Base-by-base conservation (phyloP, 1,284 basidiomycete genomes). In the Pisolithus thermaeus region DNA sequence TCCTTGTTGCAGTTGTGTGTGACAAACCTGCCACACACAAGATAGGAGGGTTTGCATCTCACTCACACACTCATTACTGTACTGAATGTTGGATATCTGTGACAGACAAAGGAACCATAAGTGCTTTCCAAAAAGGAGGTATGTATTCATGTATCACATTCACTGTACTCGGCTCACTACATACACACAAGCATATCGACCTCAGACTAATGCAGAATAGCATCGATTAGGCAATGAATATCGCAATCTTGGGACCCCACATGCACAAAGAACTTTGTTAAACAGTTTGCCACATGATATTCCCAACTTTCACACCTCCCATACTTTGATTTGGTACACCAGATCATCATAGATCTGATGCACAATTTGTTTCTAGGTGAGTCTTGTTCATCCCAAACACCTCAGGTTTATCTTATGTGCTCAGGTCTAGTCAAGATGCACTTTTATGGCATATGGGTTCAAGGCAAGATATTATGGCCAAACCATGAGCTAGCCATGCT, bases 1-100 rank as follows among this genome's bases (percentile, higher is more conserved):
- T 63, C 1, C 56, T 71, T 0, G 58, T 69, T 2, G 61, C 58
- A 8, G 59, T 71, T 2, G 54, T 68, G 2, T 71, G 69, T 41
- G 68, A 72, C 48, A 69, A 70, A 42, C 70, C 67, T 1, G 70
- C 70, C 0, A 67, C 66, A 1, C 67, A 68, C 53, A 71, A 72
- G 50, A 35, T 72, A 0, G 66, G 63, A 1, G 70, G 71, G 0
- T 71, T 68, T 53, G 66, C 60, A 0, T 64, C 65, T 0, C 67
- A 67, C 47, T 49, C 46, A 2, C 69, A 69, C 41, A 65, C 58
- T 2, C 62, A 61, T 37, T 67, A 69, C 45, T 72, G 69, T 49
- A 68, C 65, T 1, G 4, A 1, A 8, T 52, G 46, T 18, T 52
- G 46, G 46, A 47, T 52, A 14, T 27, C 38, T 12, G 1, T 16